Base-by-base conservation (phyloP, 75 land plant species). In the Larix kaempferi region DNA sequence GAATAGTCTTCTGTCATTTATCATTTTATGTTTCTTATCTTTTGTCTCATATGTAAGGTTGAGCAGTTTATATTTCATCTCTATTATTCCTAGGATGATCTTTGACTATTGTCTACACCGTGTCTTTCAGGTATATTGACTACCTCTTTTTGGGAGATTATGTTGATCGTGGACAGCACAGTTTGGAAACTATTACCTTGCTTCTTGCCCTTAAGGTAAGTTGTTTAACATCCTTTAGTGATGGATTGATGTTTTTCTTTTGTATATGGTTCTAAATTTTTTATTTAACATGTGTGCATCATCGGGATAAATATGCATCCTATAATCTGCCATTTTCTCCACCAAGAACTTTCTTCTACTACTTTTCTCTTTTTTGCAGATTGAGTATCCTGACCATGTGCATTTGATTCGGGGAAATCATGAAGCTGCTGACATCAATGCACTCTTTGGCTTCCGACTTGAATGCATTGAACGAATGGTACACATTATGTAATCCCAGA, bases 391-490 rank as follows among this genome's bases (percentile, higher is more conserved):
- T 66, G 91, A 90, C 33, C 86, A 90, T 87, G 88, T 94, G 76
- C 97, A 94, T 80, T 49, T 94, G 63, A 94, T 94, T 55, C 88
- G 97, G 41, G 97, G 97, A 79, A 94, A 94, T 79, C 97, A 94
- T 80, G 97, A 94, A 76, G 97, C 97, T 54, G 89, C 95, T 82
- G 97, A 94, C 78, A 94, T 94, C 55, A 94, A 94, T 92, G 95
- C 97, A 16, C 89, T 94, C 37, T 94, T 94, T 86, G 97, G 97
- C 44, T 94, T 94, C 84, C 94, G 97, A 25, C 71, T 90, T 61
- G 97, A 94, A 84, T 94, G 97, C 80, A 92, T 94, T 59, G 97
- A 94, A 84, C 84, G 97, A 84, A 92, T 94, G 97, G 97, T 94
- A 88, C n/a, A 77, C 3, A 75, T 35, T 44, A 17, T 23, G 25